phyloP scores from a whole-genome alignment of 208 protist species.

The Leishmania tropica region DNA sequence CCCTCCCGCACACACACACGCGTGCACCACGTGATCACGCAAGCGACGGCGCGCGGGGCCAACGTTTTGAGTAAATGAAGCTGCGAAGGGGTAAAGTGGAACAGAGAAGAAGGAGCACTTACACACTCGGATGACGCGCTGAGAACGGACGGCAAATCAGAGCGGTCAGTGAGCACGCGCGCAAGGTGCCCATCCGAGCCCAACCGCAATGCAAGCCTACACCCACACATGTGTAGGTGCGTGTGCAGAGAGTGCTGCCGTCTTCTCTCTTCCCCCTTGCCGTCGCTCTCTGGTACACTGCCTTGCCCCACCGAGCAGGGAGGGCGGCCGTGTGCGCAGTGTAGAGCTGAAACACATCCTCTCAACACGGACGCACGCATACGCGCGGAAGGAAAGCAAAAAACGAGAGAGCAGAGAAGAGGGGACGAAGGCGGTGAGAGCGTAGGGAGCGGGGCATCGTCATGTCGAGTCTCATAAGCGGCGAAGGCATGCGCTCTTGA shows the following conservation, averaged over 20 bases:
- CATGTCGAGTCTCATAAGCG: not conserved
- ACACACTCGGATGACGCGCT: too few relatives aligned
- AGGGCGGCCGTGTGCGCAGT: not conserved
- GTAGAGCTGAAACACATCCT: not conserved
- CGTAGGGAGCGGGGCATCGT: not conserved
- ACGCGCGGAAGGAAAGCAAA: not conserved
- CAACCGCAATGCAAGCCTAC: not conserved
- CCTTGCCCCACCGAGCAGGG: not conserved
- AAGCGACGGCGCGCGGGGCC: too few relatives aligned
- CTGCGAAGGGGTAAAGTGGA: too few relatives aligned
- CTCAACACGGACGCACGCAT: not conserved
- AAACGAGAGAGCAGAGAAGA: slow-evolving; percentile 6
- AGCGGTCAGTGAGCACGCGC: not conserved
- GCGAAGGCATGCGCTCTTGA: not conserved
- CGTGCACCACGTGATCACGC: too few relatives aligned
- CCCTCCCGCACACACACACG: too few relatives aligned
- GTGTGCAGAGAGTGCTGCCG: not conserved
- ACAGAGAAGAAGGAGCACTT: too few relatives aligned
- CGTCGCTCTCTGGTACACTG: not conserved
- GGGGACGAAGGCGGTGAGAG: slow-evolving; percentile 4
- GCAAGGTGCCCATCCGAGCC: not conserved
- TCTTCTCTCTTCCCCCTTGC: not conserved
- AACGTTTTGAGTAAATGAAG: too few relatives aligned
- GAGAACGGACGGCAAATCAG: too few relatives aligned
- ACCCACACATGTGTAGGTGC: not conserved